Evolutionary conservation across 2,329 filamentous ascomycete genomes (phyloP), one percentile per base, ranked within the genome.

Genomic region (Mollisiaceae sp.): DNA sequence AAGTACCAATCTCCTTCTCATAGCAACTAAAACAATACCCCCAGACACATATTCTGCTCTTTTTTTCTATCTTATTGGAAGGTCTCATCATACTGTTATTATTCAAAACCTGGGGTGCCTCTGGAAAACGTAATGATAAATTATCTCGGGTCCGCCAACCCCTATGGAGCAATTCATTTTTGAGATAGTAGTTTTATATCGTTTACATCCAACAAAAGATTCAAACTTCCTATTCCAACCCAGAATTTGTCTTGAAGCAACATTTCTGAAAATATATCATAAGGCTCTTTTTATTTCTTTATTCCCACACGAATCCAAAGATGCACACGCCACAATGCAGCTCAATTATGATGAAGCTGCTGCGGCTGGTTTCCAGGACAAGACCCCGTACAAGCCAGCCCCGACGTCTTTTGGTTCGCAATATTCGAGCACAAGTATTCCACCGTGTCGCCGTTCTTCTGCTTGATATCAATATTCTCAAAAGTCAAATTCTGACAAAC

Each of bases 341-440:
- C 9, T 45, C n/a, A 50, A 50, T 50, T 50, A 50, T 50, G 45
- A 24, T 50, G 20, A 8, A 50, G 45, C 45, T 50, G 45, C 45
- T 50, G 45, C 3, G 45, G 45, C 20, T 50, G 45, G 22, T 50
- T 50, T n/a, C 1, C 45, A 50, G 67, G 67, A 59, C 67, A 68
- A 14, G 43, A 64, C 2, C 67, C 67, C 2, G 64, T 68, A 41
- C 64, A 66, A 1, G 38, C 57, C 50, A 68, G 55, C 8, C 66
- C 64, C 39, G 52, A 63, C 9, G 27, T 54, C 43, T 62, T 60
- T 56, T 66, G 61, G 36, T 68, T 66, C n/a, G 36, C 64, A 54
- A 68, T 68, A 65, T 68, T 68, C 18, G 58, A 62, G 38, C 64
- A 68, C 27, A 68, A 27, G 61, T 64, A 68, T 41, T 66, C 41